Conservation (phyloP, 352 stramenopile genomes). For the Globisporangium megalacanthum region DNA sequence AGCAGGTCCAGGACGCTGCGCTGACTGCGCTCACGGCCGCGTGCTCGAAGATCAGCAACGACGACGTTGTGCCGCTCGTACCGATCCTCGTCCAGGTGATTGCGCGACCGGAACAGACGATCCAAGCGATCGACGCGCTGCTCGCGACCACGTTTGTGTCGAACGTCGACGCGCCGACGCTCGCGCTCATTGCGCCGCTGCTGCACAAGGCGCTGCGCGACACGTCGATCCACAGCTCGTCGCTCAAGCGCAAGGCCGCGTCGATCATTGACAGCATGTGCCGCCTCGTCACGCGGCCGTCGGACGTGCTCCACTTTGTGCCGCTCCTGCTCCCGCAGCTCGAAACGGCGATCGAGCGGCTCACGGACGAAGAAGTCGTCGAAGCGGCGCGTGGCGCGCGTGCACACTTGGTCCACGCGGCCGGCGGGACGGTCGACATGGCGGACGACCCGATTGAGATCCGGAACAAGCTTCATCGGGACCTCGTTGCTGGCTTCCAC, state of each 20-base stretch:
- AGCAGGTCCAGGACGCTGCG: no score
- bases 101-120: conserved; percentile 87
- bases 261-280: conserved; percentile 93
- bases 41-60: no score
- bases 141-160: conserved; percentile 98
- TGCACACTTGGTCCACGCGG: conserved; percentile 48
- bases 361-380: conserved; percentile 90
- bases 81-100: conserved; percentile 51
- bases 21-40: no score
- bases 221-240: conserved; percentile 89
- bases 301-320: conserved; percentile 86
- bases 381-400: conserved; percentile 54
- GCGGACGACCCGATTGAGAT: conserved; percentile 56
- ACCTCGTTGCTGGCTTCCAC: conserved; percentile 40
- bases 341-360: conserved; percentile 87
- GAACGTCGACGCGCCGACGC: conserved; percentile 93
- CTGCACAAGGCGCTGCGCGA: conserved; percentile 92
- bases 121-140: conserved; percentile 89
- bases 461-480: conserved; percentile 39
- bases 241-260: conserved; percentile 86
- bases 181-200: conserved; percentile 97
- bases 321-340: conserved; percentile 90
- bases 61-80: no score
- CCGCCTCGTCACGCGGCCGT: conserved; percentile 80
- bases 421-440: conserved; percentile 39